Percentiles rank a stretch among this genome's conserved stretches.
Conservation (phyloP, 177 flowering plant species). For the Telopea speciosissima region DNA sequence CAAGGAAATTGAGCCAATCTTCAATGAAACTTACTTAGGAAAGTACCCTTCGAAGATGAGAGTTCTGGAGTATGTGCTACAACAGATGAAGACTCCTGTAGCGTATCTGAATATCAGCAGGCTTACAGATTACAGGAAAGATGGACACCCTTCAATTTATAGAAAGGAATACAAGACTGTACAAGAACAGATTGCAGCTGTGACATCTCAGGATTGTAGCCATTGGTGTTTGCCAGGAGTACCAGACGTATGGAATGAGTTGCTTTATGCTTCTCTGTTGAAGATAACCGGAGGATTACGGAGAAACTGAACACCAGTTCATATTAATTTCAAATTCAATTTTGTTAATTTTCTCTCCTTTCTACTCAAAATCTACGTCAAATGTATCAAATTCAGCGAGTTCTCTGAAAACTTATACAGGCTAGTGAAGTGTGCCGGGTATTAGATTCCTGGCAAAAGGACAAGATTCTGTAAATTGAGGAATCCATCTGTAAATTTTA, state of each 20-base stretch:
- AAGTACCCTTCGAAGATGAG: constrained; percentile 77
- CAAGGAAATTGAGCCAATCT: constrained; percentile 71
- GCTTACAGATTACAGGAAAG: constrained; percentile 79
- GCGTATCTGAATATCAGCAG: constrained; percentile 66
- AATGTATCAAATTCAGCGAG: neutral
- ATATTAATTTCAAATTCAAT: neutral
- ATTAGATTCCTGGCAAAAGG: neutral
- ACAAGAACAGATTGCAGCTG: constrained; percentile 7
- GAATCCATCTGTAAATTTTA: neutral
- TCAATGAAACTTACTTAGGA: constrained; percentile 38
- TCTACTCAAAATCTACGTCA: neutral
- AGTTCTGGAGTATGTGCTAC: constrained; percentile 31
- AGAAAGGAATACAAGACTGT: constrained; percentile 41
- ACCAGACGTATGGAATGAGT: constrained; percentile 88
- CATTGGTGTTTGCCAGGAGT: constrained; percentile 98
- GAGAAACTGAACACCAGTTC: constrained; percentile 10
- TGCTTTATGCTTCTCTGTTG: constrained; percentile 66
- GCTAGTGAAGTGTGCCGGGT: neutral
- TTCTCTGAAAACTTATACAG: neutral
- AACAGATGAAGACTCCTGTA: constrained; percentile 55
- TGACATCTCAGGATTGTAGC: constrained; percentile 67
- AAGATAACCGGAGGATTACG: constrained; percentile 20
- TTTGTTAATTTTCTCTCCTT: neutral
- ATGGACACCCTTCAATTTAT: constrained; percentile 85
- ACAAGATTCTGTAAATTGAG: neutral